phyloP scores from a whole-genome alignment of 805 yeast species.

The Wickerhamomyces pijperi region DNA sequence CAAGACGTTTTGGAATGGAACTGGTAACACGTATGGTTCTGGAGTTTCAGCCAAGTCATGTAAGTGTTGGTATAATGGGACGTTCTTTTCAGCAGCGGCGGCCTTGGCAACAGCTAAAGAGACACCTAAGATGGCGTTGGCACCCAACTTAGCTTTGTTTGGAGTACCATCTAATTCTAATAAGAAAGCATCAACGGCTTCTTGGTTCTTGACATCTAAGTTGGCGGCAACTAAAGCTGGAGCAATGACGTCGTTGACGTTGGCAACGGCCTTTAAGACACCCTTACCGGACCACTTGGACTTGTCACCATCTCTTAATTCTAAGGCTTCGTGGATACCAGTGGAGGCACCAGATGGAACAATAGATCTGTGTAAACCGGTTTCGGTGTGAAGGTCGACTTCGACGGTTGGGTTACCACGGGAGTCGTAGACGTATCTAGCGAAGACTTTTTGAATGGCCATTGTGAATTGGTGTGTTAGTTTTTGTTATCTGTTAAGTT shows the following conservation, averaged over 20 bases:
- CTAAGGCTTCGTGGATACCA: conserved; percentile 97
- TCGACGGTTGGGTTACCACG: conserved; percentile 99
- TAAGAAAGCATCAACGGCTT: conserved; percentile 77
- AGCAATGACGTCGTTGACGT: conserved; percentile 89
- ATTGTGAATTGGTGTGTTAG: conserved; percentile 30
- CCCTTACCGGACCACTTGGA: conserved; percentile 98
- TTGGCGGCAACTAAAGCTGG: conserved; percentile 81
- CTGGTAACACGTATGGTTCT: conserved; percentile 89
- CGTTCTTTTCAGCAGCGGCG: conserved; percentile 91
- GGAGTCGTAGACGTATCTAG: conserved; percentile 98
- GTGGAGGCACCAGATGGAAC: conserved; percentile 99
- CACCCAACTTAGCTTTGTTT: conserved; percentile 96
- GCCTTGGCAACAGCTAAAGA: conserved; percentile 96
- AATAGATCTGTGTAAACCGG: conserved; percentile 91
- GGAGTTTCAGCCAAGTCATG: conserved; percentile 64
- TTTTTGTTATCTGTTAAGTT: neutral
- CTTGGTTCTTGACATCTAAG: conserved; percentile 81
- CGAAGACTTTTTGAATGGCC: conserved; percentile 81
- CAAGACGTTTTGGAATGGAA: conserved; percentile 97
- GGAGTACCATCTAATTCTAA: conserved; percentile 88
- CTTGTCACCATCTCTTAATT: conserved; percentile 97
- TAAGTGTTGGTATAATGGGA: conserved; percentile 89
- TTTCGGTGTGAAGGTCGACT: conserved; percentile 88
- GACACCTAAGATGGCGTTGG: conserved; percentile 97
- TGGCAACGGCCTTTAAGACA: conserved; percentile 92